phyloP scores from a whole-genome alignment of 169 alveolate genomes.

The Plasmodium cynomolgi region DNA sequence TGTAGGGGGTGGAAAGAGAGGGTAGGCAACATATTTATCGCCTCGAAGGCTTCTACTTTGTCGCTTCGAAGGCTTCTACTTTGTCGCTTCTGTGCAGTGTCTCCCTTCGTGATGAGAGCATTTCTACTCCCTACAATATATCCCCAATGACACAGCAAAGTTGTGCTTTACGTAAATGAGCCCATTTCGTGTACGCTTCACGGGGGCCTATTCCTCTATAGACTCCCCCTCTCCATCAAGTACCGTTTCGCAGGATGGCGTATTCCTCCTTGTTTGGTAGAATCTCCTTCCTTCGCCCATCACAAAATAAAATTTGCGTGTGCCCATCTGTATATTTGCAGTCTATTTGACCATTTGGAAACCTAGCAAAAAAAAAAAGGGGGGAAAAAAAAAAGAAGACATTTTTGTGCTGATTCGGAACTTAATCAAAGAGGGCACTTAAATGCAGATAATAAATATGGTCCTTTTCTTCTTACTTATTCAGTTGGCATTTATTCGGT shows the following conservation, averaged over 20 bases:
- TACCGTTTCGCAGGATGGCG: slow-evolving; percentile 59
- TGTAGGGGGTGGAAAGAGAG: neutral
- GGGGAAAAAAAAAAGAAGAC: neutral
- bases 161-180: neutral
- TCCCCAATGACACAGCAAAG: neutral
- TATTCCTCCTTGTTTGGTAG: slow-evolving; percentile 72
- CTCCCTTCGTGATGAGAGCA: neutral
- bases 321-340: slow-evolving; percentile 75
- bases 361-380: slow-evolving; percentile 23
- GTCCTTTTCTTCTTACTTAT: slow-evolving; percentile 30
- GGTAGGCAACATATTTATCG: neutral
- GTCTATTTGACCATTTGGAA: slow-evolving; percentile 74
- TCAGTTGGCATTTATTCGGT: slow-evolving; percentile 66
- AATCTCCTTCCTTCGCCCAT: slow-evolving; percentile 69
- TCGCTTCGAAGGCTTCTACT: neutral
- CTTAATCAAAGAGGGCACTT: neutral
- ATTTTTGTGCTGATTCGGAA: neutral
- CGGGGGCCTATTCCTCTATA: neutral
- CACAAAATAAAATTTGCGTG: slow-evolving; percentile 63
- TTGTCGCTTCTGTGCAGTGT: neutral
- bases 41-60: neutral
- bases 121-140: neutral
- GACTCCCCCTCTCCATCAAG: neutral
- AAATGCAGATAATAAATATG: neutral
- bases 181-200: neutral